Conservation (phyloP, 2,329 filamentous ascomycete genomes). For the Plenodomus biglobosus region DNA sequence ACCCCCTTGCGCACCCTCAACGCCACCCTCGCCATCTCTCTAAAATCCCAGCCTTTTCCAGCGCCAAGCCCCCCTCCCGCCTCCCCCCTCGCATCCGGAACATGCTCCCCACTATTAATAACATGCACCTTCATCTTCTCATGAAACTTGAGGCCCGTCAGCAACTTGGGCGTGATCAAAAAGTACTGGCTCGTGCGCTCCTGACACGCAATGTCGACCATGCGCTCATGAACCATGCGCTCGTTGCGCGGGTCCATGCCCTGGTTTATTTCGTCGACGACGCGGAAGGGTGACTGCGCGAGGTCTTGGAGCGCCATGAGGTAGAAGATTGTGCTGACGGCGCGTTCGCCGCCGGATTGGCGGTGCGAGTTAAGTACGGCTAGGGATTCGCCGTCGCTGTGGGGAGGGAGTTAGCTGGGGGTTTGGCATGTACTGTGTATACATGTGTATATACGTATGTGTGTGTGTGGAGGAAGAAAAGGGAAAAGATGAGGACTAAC, state of each 20-base stretch:
- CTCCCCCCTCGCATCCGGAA: constrained; percentile 40
- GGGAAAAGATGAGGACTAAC: constrained; percentile 49
- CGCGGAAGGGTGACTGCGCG: constrained; percentile 91
- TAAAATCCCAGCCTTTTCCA: constrained; percentile 49
- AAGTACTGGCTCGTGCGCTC: constrained; percentile 81
- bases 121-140: constrained; percentile 89
- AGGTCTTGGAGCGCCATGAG: constrained; percentile 96
- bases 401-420: constrained; percentile 14
- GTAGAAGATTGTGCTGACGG: constrained; percentile 97
- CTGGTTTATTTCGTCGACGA: constrained; percentile 99
- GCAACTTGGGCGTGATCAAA: constrained; percentile 93
- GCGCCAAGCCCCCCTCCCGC: constrained; percentile 32
- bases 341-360: constrained; percentile 93
- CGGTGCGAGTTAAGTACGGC: constrained; percentile 87
- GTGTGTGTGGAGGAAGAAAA: neutral
- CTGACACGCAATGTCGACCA: constrained; percentile 95
- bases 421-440: no score
- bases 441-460: neutral
- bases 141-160: constrained; percentile 83
- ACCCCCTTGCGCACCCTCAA: constrained; percentile 32
- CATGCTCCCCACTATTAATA: constrained; percentile 81
- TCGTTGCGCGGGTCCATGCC: constrained; percentile 99
- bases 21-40: constrained; percentile 40
- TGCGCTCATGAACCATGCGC: constrained; percentile 94
- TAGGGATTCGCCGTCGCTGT: constrained; percentile 69